Evolutionary conservation across 176 grass and related monocot genomes (phyloP), one percentile per base, ranked within the genome.

Genomic region (Avena sativa): DNA sequence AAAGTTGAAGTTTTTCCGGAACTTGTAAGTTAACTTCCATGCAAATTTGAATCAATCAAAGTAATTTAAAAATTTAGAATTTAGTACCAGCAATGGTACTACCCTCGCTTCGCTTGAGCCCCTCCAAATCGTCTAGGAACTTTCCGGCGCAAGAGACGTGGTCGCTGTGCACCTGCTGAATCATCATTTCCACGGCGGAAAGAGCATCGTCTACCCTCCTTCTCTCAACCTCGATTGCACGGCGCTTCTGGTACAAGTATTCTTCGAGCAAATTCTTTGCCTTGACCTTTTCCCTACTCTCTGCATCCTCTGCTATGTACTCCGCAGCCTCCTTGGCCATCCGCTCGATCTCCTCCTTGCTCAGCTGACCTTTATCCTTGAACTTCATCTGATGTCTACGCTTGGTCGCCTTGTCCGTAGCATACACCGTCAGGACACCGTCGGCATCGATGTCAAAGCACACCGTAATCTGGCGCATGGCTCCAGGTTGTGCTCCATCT

Each of bases 371-470:
- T 19, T 79, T 23, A 14, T 79, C 56, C 44, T 14, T 66, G 26
- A 86, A 14, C 44, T 1, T 86, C 51, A 69, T 69, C 74, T 78
- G 38, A 1, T 79, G 71, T 21, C 12, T 50, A 74, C 21, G 71
- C 46, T 26, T 74, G 3, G 58, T 82, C 43, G 44, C 3, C 72
- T 43, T 86, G 44, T 86, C 64, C 32, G 12, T 78, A 1, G 84
- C 71, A 0, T 19, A 77, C 19, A 90, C 89, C 56, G 85, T 90
- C 48, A 90, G 48, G 49, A 87, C 76, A 1, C 89, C 84, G 50
- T 83, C 76, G 28, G 71, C 79, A 38, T 90, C 89, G n/a, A 87
- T 76, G 62, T 71, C 83, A 56, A 90, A 83, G 36, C 57, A 17
- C 19, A 90, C 78, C 2, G 65, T 43, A 20, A 90, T 74, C 30